Base-by-base conservation (phyloP, 163 green algal species). In the Chlamydomonas reinhardtii region DNA sequence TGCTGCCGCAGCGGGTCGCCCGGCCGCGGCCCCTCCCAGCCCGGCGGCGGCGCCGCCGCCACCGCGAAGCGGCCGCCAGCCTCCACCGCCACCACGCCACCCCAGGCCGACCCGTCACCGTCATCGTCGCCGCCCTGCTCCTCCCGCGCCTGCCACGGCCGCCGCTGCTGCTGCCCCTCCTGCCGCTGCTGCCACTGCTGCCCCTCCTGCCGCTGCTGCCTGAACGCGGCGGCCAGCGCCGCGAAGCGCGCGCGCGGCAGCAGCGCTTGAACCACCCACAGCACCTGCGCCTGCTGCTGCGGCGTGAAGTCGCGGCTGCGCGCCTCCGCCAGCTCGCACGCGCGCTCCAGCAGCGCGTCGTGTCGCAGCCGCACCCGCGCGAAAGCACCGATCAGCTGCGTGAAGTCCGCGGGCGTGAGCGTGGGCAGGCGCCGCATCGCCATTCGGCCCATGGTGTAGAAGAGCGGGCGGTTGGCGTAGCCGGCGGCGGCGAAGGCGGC, bases 261-360 rank as follows among this genome's bases (percentile, higher is more conserved):
- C 19, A 85, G 54, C n/a, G n/a, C 16, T 56, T 85, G 79, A 15
- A 85, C 68, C 25, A 70, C 79, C 79, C 79, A 85, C 68, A 85
- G 25, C 54, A 76, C 68, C 24, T 85, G 68, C 27, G 79, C 79
- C 79, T 78, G 52, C 68, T 85, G 79, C 15, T 31, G 29, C 17
- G 79, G 48, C 20, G 31, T 62, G 68, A 85, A 85, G 48, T 78
- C 79, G 20, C 32, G 25, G 32, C 39, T 59, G 19, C 69, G 79
- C 5, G 14, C n/a, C 25, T 48, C 48, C 35, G 77, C 54, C 24
- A 85, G 20, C 8, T 3, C 29, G 24, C 31, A 39, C 3, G 34
- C 79, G 6, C 52, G 52, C 32, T 85, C 32, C 22, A 85, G 61
- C 27, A 85, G 79, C 17, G 31, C 79, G 29, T 74, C 61, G 34